Base-by-base conservation (phyloP, 2,329 filamentous ascomycete species). In the Aureobasidium namibiae region DNA sequence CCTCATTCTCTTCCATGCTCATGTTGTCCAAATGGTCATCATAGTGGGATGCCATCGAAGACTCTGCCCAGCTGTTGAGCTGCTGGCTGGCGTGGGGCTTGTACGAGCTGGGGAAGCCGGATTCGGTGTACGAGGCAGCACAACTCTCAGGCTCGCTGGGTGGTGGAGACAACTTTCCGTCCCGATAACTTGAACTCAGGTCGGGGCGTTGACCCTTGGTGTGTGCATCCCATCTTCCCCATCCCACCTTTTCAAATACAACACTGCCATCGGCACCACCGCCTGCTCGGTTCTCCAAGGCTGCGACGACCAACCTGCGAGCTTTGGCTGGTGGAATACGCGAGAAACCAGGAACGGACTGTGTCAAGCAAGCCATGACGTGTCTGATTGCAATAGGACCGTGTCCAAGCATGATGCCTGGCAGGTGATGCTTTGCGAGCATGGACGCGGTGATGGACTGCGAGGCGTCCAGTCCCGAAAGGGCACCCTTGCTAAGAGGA, bases 181-280 rank as follows among this genome's bases (percentile, higher is more conserved):
- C 69, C 45, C 65, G 63, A 64, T 69, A 77, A 38, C 71, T 64
- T 24, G 69, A 69, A 31, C 66, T 62, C 10, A 68, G 67, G 21
- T 34, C 66, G 36, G 76, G 67, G 44, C 81, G 76, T 62, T 89
- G 82, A 58, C 86, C 89, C 67, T 84, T 84, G 70, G 84, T 81
- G 70, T 85, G 85, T 62, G 92, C 94, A 73, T 95, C 89, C 92
- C 92, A 99, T 65, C 91, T 85, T 61, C 94, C 94, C 92, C 92
- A 97, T 69, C 92, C 92, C 61, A 96, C 90, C 79, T 97, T 97
- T 73, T 95, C 89, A 70, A 95, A 97, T 69, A 87, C 81, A 67
- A 94, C 86, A 66, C 90, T 86, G 65, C 86, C 86, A 63, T 86
- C 79, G 62, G 82, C 70, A 49, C 79, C 80, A 59, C 79, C 80